Evolutionary conservation across 2,329 filamentous ascomycete genomes (phyloP).

Genomic region (Pseudocercospora ulei): DNA sequence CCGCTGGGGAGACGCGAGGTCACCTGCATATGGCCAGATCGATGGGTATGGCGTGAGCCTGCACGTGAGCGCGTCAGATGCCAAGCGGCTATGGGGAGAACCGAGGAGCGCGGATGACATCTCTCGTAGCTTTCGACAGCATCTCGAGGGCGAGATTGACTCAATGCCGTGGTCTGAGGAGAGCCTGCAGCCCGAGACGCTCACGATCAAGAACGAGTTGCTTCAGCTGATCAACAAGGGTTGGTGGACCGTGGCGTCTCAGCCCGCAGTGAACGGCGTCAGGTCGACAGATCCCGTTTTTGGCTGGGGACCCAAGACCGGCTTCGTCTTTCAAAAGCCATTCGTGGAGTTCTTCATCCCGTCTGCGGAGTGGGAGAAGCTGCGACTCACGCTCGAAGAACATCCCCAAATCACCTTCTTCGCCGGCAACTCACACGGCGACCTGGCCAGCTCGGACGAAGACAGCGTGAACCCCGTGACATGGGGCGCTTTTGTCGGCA

Average conservation of each 20-base stretch:
- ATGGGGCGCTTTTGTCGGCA: constrained; percentile 90
- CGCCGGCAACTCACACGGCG: constrained; percentile 67
- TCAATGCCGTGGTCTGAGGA: constrained; percentile 94
- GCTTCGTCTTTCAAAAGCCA: constrained; percentile 95
- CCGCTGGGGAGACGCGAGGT: constrained; percentile 85
- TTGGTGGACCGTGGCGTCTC: constrained; percentile 95
- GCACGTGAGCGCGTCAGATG: constrained; percentile 77
- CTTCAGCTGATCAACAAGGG: constrained; percentile 67
- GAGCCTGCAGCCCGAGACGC: constrained; percentile 71
- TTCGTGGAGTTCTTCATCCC: constrained; percentile 96
- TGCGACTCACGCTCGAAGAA: constrained; percentile 57
- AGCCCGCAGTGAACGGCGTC: constrained; percentile 83
- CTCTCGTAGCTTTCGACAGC: constrained; percentile 66
- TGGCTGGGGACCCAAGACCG: constrained; percentile 85
- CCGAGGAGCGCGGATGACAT: constrained; percentile 64
- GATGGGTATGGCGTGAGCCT: constrained; percentile 96
- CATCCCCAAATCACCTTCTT: constrained; percentile 73
- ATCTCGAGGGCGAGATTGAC: constrained; percentile 67
- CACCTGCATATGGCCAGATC: constrained; percentile 89
- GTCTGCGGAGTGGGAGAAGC: constrained; percentile 55
- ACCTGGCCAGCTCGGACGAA: constrained; percentile 59
- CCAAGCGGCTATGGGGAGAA: constrained; percentile 73
- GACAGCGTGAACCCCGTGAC: constrained; percentile 84
- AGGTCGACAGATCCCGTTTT: constrained; percentile 67
- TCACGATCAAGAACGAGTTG: constrained; percentile 66